Evolutionary conservation across 495 filamentous ascomycete genomes (phyloP).

Genomic region (Neurospora sp.): DNA sequence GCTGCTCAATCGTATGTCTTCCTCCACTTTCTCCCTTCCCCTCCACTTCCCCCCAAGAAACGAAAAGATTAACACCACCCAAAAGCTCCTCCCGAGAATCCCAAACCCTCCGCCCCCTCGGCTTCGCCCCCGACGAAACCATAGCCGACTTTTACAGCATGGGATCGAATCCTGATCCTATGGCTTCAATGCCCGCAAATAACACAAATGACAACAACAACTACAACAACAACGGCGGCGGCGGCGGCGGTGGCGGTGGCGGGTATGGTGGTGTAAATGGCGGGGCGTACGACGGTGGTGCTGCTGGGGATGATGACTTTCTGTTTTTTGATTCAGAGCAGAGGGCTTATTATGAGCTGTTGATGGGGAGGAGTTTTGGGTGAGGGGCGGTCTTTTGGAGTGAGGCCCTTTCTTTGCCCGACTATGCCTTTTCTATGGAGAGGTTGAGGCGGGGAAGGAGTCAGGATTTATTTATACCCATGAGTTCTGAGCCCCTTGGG

Average conservation of each 20-base stretch:
- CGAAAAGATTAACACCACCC: too few relatives aligned
- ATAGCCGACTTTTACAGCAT: constrained; percentile 28
- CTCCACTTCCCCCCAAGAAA: not conserved
- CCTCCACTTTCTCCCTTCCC: not conserved
- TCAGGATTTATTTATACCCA: too few relatives aligned
- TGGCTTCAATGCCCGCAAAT: too few relatives aligned
- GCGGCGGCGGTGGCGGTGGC: not conserved
- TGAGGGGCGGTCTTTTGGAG: not conserved
- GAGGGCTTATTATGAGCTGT: constrained; percentile 26
- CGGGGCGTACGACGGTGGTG: not conserved
- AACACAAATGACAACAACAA: not conserved
- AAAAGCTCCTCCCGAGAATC: constrained; percentile 15
- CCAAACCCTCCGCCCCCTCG: constrained; percentile 24
- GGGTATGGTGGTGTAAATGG: not conserved
- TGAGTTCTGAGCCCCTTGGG: too few relatives aligned
- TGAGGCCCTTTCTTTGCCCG: too few relatives aligned
- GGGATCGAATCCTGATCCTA: constrained; percentile 22
- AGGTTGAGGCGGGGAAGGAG: too few relatives aligned
- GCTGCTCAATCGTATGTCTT: constrained; percentile 20
- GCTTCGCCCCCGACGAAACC: constrained; percentile 28
- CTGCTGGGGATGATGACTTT: not conserved
- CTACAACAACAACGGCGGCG: not conserved
- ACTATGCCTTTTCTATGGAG: too few relatives aligned
- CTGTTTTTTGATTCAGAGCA: constrained; percentile 19
- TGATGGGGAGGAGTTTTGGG: constrained; percentile 17